Conservation (phyloP, 2,329 filamentous ascomycete genomes). For the Sclerotiophoma versabilis region DNA sequence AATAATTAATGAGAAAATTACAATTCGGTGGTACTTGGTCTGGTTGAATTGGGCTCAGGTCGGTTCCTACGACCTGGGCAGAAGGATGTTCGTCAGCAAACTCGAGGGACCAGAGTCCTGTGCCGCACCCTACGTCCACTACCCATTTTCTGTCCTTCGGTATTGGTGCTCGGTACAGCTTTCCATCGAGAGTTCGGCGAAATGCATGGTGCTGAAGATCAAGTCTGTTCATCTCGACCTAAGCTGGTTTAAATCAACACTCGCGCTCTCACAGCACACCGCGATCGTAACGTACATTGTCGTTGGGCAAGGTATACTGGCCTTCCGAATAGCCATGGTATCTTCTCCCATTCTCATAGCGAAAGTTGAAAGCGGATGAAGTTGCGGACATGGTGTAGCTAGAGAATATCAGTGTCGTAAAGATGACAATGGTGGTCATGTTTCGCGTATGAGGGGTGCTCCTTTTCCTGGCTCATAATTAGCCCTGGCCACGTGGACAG, state of each 20-base stretch:
- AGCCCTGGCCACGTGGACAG: constrained; percentile 9
- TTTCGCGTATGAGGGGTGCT: constrained; percentile 26
- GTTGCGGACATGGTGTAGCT: constrained; percentile 44
- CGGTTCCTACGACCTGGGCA: constrained; percentile 42
- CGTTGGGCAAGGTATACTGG: constrained; percentile 43
- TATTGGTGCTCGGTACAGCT: constrained; percentile 39
- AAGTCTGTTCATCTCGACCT: constrained; percentile 40
- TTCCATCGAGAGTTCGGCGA: constrained; percentile 42
- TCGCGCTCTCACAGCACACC: neutral
- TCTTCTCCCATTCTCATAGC: constrained; percentile 41
- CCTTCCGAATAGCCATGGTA: constrained; percentile 43
- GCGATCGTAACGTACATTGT: constrained; percentile 31
- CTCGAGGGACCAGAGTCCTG: constrained; percentile 45
- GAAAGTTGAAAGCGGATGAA: constrained; percentile 39
- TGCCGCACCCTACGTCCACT: constrained; percentile 44
- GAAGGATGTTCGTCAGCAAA: constrained; percentile 44
- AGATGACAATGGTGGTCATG: neutral
- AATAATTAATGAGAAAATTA: constrained; percentile 47
- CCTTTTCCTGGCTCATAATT: constrained; percentile 50
- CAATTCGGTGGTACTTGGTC: constrained; percentile 43
- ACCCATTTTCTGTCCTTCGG: constrained; percentile 36
- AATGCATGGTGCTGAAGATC: constrained; percentile 47
- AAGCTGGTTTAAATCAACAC: constrained; percentile 6
- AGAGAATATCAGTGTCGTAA: neutral
- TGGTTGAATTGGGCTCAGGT: constrained; percentile 46